Base-by-base conservation (phyloP, 352 stramenopile genomes). In the Pythium oligandrum region DNA sequence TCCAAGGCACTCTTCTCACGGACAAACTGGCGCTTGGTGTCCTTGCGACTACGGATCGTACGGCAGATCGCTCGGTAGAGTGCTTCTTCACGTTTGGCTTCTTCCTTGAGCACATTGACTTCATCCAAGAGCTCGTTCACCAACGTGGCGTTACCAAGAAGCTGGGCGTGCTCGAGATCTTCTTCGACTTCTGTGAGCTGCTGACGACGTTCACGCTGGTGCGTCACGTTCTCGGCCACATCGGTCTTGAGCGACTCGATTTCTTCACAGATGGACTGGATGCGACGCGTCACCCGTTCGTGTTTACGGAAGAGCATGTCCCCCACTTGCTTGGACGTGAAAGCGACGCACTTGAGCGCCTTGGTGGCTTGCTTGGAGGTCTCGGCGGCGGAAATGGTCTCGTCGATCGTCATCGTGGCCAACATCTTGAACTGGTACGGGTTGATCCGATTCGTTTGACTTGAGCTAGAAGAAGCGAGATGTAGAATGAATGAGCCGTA, bases 321-420 rank as follows among this genome's bases (percentile, higher is more conserved):
- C 49, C 72, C 68, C 49, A 80, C 68, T 55, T 86, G 75, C 62
- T 77, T 79, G 61, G 72, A 79, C 55, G 70, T 79, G 54, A 71
- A 81, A 45, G 72, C 72, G 40, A 86, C 75, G 66, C 64, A 77
- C 51, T 86, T 86, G 52, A 86, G 70, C 50, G 72, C 72, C 58
- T 86, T 86, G 50, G 74, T 78, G 51, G 74, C 71, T 53, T 86
- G 75, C 67, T 82, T 80, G 53, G 70, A 75, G 17, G 61, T 70
- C 56, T 85, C 74, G 30, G 51, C 48, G 17, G 12, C 12, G 7
- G 12, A 12, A 42, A 8, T 42, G 38, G 38, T 42, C 12, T 42
- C 38, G 12, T 42, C 38, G 7, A 42, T 12, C 7, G 12, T 12
- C 7, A 42, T 42, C 12, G 38, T 12, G 12, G 38, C 12, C 38